Percentiles rank a stretch among this genome's conserved stretches.
Conservation (phyloP, 139 green algal genomes). For the Chloropicon primus region DNA sequence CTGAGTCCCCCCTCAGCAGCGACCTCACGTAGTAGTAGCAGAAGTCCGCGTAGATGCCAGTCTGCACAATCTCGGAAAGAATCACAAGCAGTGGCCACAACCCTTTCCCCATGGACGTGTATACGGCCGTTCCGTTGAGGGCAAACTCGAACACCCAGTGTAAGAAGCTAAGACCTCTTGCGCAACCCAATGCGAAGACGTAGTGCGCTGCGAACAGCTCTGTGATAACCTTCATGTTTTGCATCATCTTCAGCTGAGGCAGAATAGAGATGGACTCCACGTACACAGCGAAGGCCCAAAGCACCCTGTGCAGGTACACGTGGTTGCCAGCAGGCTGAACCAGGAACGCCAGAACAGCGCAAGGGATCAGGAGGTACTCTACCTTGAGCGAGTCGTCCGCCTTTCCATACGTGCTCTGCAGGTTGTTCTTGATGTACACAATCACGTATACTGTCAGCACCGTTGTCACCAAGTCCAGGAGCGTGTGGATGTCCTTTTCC, state of each 20-base stretch:
- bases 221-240: slow-evolving; percentile 70
- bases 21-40: slow-evolving; percentile 29
- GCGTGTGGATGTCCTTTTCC: slow-evolving; percentile 98
- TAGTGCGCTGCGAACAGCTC: slow-evolving; percentile 98
- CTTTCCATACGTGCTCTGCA: slow-evolving; percentile 68
- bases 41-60: slow-evolving; percentile 96
- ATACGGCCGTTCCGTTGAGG: slow-evolving; percentile 11
- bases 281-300: slow-evolving; percentile 98
- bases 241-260: slow-evolving; percentile 96
- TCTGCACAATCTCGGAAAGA: slow-evolving; percentile 91
- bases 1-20: not conserved
- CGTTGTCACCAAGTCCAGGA: slow-evolving; percentile 83
- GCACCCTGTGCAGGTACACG: slow-evolving; percentile 37
- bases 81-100: slow-evolving; percentile 95
- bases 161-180: slow-evolving; percentile 89
- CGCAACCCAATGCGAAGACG: slow-evolving; percentile 89
- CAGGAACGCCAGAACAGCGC: slow-evolving; percentile 63
- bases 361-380: slow-evolving; percentile 65
- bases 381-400: slow-evolving; percentile 69
- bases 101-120: slow-evolving; percentile 78
- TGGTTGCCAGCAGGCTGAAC: slow-evolving; percentile 80
- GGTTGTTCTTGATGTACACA: slow-evolving; percentile 51
- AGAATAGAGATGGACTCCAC: slow-evolving; percentile 88
- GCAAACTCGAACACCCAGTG: slow-evolving; percentile 88
- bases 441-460: slow-evolving; percentile 72